These are phyloP conservation scores for Calamus simplicifolius DNA, from an alignment of 176 grass and related monocot genomes.

Conservation along the genomic window DNA sequence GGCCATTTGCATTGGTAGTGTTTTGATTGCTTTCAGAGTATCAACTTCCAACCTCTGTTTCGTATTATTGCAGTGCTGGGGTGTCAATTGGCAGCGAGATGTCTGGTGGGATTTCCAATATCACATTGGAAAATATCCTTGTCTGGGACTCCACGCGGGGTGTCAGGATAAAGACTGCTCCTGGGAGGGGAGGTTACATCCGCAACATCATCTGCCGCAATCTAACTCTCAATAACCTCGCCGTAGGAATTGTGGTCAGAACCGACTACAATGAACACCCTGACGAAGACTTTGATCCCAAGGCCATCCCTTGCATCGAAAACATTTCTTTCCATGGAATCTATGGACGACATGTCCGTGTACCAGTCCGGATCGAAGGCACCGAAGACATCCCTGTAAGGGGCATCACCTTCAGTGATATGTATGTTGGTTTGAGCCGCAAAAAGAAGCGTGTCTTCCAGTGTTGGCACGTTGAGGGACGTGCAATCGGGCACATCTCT, in stretches of 20 bases:
- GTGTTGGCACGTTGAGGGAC: slow-evolving; percentile 2
- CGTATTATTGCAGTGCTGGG: slow-evolving; percentile 9
- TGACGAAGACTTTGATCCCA: slow-evolving; percentile 2
- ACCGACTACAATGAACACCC: slow-evolving; percentile 18
- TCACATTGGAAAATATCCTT: slow-evolving; percentile 9
- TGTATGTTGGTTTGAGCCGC: neutral
- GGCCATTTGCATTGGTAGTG: too few species aligned
- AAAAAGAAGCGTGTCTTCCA: slow-evolving; percentile 9
- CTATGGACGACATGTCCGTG: slow-evolving; percentile 4
- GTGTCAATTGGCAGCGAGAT: slow-evolving; percentile 21
- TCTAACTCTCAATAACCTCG: neutral
- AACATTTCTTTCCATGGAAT: slow-evolving; percentile 13
- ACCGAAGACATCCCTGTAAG: slow-evolving; percentile 6
- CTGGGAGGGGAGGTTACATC: slow-evolving; percentile 18
- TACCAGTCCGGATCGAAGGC: slow-evolving; percentile 8
- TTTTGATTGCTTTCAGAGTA: too few species aligned
- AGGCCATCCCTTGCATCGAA: neutral
- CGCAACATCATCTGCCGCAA: slow-evolving; percentile 6
- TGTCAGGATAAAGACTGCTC: slow-evolving; percentile 17
- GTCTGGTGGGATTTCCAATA: slow-evolving; percentile 19
- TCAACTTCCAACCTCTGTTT: neutral
- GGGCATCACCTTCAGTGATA: neutral
- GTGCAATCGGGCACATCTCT: neutral
- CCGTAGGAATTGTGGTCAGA: neutral
- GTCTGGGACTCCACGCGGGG: slow-evolving; percentile 13